Evolutionary conservation across 805 yeast species (phyloP).

Genomic region (Suhomyces prunicola): DNA sequence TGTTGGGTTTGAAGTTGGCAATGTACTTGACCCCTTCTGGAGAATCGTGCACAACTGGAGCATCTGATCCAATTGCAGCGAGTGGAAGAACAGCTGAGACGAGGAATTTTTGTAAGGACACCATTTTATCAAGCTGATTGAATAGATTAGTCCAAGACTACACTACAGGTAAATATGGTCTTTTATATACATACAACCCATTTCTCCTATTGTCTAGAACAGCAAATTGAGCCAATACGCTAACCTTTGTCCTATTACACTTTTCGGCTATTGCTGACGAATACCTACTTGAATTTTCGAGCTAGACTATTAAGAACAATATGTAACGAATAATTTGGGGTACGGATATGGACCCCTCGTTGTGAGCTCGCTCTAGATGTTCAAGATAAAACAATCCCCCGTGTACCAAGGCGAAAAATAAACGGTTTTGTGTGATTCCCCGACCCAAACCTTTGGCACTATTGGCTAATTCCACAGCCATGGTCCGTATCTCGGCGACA

Average conservation of each 20-base stretch:
- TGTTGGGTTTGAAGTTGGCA: conserved; percentile 24
- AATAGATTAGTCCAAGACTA: neutral
- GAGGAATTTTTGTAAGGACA: conserved; percentile 5
- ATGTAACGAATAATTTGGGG: neutral
- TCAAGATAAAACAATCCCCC: neutral
- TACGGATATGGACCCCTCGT: neutral
- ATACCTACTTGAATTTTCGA: neutral
- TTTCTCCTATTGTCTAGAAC: neutral
- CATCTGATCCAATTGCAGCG: conserved; percentile 18
- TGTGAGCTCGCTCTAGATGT: neutral
- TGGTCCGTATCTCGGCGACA: neutral
- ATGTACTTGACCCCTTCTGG: conserved; percentile 24
- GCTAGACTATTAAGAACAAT: neutral
- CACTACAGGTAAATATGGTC: neutral
- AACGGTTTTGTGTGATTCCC: neutral
- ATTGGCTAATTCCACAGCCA: neutral
- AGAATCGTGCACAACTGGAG: conserved; percentile 28
- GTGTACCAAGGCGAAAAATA: neutral
- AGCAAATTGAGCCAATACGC: neutral
- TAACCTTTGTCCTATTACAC: neutral
- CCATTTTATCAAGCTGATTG: conserved; percentile 7
- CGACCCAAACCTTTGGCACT: neutral
- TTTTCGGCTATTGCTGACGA: neutral
- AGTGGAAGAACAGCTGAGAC: conserved; percentile 9
- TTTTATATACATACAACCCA: neutral